Percentiles rank a stretch among this genome's conserved stretches.
phyloP scores from a whole-genome alignment of 169 alveolate genomes.

The Plasmodium inui region DNA sequence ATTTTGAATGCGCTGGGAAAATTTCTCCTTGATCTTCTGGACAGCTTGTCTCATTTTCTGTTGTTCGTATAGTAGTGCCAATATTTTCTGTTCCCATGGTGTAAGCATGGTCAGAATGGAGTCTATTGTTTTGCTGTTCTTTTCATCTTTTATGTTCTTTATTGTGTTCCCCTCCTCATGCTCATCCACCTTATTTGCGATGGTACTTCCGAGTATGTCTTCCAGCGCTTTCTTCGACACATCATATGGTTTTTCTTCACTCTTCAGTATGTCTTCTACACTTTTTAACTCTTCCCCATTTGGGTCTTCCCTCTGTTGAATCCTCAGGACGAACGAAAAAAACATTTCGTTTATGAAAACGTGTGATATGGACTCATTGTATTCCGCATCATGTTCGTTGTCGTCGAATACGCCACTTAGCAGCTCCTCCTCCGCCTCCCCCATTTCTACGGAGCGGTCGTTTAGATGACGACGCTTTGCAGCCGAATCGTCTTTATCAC shows the following conservation, averaged over 20 bases:
- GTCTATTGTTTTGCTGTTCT: constrained; percentile 75
- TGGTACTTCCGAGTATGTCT: constrained; percentile 53
- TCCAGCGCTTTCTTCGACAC: constrained; percentile 61
- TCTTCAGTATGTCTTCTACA: constrained; percentile 35
- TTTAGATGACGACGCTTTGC: not conserved
- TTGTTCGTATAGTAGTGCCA: constrained; percentile 85
- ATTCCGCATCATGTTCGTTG: constrained; percentile 24
- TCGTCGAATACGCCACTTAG: constrained; percentile 18
- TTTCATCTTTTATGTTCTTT: constrained; percentile 76
- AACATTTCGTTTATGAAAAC: constrained; percentile 76
- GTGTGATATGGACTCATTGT: constrained; percentile 66
- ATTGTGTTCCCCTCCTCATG: constrained; percentile 10
- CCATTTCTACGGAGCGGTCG: not conserved
- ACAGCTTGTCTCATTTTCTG: constrained; percentile 83
- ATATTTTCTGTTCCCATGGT: constrained; percentile 86
- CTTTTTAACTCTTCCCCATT: constrained; percentile 16
- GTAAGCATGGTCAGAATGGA: constrained; percentile 79
- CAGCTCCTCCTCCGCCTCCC: not conserved
- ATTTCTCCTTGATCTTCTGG: constrained; percentile 80
- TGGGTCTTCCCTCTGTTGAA: constrained; percentile 40
- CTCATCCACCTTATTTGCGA: constrained; percentile 35
- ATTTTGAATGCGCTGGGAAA: constrained; percentile 76
- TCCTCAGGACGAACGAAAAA: constrained; percentile 27
- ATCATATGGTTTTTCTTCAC: constrained; percentile 64
- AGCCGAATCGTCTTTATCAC: not conserved